Evolutionary conservation across 176 grass and related monocot genomes (phyloP).

Genomic region (Aechmea fasciata): DNA sequence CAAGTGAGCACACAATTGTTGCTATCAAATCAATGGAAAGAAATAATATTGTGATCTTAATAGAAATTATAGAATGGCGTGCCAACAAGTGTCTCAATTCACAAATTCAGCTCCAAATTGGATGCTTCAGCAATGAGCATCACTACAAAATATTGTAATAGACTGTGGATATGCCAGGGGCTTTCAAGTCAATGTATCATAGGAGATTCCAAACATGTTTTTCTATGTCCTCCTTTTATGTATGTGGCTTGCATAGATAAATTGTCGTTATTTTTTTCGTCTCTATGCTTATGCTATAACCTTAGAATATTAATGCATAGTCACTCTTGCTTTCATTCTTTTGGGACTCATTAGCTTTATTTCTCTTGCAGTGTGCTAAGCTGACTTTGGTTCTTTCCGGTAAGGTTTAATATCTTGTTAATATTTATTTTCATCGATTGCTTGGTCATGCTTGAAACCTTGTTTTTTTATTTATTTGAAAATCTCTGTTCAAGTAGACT

Average conservation of each 20-base stretch:
- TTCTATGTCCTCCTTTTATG: background rate
- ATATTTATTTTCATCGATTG: background rate
- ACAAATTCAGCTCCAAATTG: too few species aligned
- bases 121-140: too few species aligned
- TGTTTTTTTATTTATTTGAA: background rate
- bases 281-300: background rate
- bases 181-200: background rate
- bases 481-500: too few species aligned
- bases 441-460: conserved; percentile 1
- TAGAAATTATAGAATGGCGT: too few species aligned
- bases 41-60: too few species aligned
- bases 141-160: too few species aligned
- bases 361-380: conserved; percentile 78
- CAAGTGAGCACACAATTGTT: too few species aligned
- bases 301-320: too few species aligned
- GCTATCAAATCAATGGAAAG: too few species aligned
- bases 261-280: background rate
- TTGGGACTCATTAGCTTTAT: conserved; percentile 1
- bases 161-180: too few species aligned
- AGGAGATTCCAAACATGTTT: background rate
- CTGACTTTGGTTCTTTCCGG: conserved; percentile 77
- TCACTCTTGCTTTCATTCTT: background rate
- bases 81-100: too few species aligned
- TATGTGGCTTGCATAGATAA: background rate
- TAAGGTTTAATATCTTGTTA: conserved; percentile 23